A percentile compares a stretch with the other conserved stretches of the same genome.
Conservation (phyloP, 495 filamentous ascomycete genomes). For the Aspergillus funiculosus region DNA sequence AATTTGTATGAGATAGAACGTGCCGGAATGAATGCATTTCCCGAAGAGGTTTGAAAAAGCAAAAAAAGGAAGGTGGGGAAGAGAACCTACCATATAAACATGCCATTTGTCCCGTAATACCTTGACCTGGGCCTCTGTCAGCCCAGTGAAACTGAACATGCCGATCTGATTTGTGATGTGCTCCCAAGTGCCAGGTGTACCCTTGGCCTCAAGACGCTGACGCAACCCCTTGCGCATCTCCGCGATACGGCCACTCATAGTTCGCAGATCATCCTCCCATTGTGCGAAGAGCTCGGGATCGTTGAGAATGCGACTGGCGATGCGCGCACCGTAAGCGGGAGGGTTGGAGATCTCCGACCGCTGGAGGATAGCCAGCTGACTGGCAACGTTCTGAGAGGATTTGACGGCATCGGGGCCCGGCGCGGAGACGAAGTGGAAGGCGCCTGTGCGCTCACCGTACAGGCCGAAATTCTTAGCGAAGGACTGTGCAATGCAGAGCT, state of each 20-base stretch:
- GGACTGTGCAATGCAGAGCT: conserved; percentile 90
- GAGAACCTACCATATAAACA: conserved; percentile 71
- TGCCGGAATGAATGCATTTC: background rate
- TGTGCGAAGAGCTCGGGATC: conserved; percentile 75
- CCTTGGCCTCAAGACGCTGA: conserved; percentile 65
- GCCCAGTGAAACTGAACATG: conserved; percentile 97
- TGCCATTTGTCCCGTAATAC: conserved; percentile 74
- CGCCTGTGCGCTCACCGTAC: conserved; percentile 92
- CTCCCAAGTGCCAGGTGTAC: conserved; percentile 86
- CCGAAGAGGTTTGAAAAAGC: background rate
- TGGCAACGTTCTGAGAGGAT: conserved; percentile 60
- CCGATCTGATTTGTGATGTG: conserved; percentile 98
- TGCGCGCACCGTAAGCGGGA: conserved; percentile 85
- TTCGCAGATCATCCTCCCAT: conserved; percentile 88
- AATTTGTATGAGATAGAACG: background rate
- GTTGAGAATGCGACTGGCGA: conserved; percentile 79
- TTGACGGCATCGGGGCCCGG: conserved; percentile 61
- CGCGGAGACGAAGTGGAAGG: conserved; percentile 88
- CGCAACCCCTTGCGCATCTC: conserved; percentile 77
- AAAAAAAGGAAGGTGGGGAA: background rate
- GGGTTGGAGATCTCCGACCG: conserved; percentile 96
- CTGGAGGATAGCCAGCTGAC: conserved; percentile 90
- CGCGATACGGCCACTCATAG: conserved; percentile 92
- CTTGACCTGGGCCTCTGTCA: conserved; percentile 80
- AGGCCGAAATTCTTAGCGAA: conserved; percentile 99